Evolutionary conservation across 768 basidiomycete species (phyloP).

Genomic region (Scleroderma citrinum): DNA sequence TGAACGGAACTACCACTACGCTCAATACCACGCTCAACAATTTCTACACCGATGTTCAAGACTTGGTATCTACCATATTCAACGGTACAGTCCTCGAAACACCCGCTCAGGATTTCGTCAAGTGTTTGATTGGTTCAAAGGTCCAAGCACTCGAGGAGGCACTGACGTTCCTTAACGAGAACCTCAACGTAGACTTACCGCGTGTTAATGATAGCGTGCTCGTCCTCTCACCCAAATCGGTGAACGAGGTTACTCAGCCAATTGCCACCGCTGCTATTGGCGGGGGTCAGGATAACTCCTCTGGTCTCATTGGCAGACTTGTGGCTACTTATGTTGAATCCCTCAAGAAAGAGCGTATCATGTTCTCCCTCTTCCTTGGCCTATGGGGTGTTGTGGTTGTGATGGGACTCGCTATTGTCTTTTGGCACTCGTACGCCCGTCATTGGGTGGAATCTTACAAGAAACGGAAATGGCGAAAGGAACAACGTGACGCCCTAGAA

Average conservation of each 20-base stretch:
- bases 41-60: slow-evolving; percentile 85
- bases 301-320: slow-evolving; percentile 66
- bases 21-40: slow-evolving; percentile 81
- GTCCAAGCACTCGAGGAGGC: slow-evolving; percentile 81
- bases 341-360: slow-evolving; percentile 75
- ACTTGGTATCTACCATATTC: slow-evolving; percentile 71
- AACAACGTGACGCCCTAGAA: slow-evolving; percentile 46
- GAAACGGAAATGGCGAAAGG: slow-evolving; percentile 44
- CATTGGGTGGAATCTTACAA: slow-evolving; percentile 40
- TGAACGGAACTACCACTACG: slow-evolving; percentile 81
- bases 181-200: slow-evolving; percentile 77
- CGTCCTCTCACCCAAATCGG: slow-evolving; percentile 62
- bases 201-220: slow-evolving; percentile 70
- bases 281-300: slow-evolving; percentile 41
- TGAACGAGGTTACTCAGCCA: slow-evolving; percentile 72
- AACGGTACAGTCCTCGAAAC: slow-evolving; percentile 76
- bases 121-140: slow-evolving; percentile 88
- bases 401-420: slow-evolving; percentile 64
- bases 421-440: slow-evolving; percentile 66
- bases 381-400: slow-evolving; percentile 82
- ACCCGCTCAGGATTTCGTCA: slow-evolving; percentile 82
- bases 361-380: slow-evolving; percentile 77
- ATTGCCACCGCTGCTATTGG: slow-evolving; percentile 82
- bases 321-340: slow-evolving; percentile 66
- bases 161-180: slow-evolving; percentile 86